These are phyloP conservation scores for Alternaria triticina DNA, from an alignment of 2,329 filamentous ascomycete species.

Conservation along the genomic window DNA sequence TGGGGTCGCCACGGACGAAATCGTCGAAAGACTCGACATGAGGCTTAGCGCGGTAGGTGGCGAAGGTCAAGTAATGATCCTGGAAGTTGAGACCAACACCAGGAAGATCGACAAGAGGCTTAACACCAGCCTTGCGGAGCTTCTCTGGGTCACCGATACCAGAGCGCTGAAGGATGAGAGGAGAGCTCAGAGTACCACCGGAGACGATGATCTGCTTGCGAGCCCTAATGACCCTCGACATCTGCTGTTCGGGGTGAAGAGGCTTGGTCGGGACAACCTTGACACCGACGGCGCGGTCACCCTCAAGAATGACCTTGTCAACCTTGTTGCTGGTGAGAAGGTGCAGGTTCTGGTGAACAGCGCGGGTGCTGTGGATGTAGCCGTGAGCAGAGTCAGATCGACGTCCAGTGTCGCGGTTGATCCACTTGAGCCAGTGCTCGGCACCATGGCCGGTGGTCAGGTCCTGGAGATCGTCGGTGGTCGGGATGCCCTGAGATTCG, in stretches of 20 bases:
- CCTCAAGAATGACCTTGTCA: conserved; percentile 76
- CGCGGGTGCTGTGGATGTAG: conserved; percentile 77
- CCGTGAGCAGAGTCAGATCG: conserved; percentile 79
- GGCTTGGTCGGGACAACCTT: conserved; percentile 75
- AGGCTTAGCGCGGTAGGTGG: conserved; percentile 74
- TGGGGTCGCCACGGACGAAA: conserved; percentile 75
- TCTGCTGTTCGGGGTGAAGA: conserved; percentile 60
- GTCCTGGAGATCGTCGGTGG: conserved; percentile 79
- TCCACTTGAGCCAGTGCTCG: conserved; percentile 87
- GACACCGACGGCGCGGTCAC: conserved; percentile 74
- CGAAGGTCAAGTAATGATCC: conserved; percentile 76
- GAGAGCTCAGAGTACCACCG: conserved; percentile 75
- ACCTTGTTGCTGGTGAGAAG: conserved; percentile 78
- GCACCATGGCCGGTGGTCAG: conserved; percentile 71
- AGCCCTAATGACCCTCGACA: conserved; percentile 67
- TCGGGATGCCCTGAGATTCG: conserved; percentile 75
- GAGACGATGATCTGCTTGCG: conserved; percentile 77
- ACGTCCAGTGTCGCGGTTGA: conserved; percentile 73
- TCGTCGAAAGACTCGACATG: conserved; percentile 81
- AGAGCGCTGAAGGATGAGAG: conserved; percentile 76
- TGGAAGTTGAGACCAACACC: conserved; percentile 80
- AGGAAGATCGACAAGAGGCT: conserved; percentile 73
- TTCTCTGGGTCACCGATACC: conserved; percentile 76
- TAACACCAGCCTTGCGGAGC: conserved; percentile 70
- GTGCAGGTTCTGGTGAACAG: conserved; percentile 73